Conservation (phyloP, 1,284 basidiomycete genomes). For the Pholiota adiposa region DNA sequence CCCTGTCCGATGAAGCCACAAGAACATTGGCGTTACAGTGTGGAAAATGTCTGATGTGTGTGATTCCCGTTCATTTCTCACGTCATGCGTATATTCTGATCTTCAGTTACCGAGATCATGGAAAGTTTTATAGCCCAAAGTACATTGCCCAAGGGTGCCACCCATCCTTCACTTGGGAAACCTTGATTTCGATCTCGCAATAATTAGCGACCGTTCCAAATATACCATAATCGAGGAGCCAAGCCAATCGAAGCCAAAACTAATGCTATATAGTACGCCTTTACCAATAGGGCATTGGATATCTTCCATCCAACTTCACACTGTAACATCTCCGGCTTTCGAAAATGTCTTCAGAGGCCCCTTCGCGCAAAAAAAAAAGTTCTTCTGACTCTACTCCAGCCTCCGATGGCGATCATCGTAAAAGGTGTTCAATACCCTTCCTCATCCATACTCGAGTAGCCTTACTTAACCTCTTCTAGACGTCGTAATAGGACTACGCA, state of each 20-base stretch:
- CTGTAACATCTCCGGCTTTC: background rate
- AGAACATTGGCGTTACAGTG: slow-evolving; percentile 8
- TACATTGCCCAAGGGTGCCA: slow-evolving; percentile 5
- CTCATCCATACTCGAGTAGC: slow-evolving; percentile 7
- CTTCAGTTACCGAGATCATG: slow-evolving; percentile 31
- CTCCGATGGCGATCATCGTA: slow-evolving; percentile 44
- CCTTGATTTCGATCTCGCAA: slow-evolving; percentile 17
- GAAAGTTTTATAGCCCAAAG: slow-evolving; percentile 23
- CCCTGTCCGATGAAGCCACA: slow-evolving; percentile 6
- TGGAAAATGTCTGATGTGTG: slow-evolving; percentile 14
- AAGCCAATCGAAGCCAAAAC: slow-evolving; percentile 32
- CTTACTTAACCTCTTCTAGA: slow-evolving; percentile 23
- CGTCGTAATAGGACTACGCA: slow-evolving; percentile 50
- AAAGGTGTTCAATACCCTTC: slow-evolving; percentile 33
- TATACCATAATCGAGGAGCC: slow-evolving; percentile 24
- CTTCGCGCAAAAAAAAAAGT: slow-evolving; percentile 32
- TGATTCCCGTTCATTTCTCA: slow-evolving; percentile 25
- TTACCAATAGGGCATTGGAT: background rate
- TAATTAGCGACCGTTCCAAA: slow-evolving; percentile 18
- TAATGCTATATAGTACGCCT: slow-evolving; percentile 11
- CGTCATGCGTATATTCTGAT: slow-evolving; percentile 30
- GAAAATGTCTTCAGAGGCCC: slow-evolving; percentile 33
- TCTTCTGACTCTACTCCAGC: slow-evolving; percentile 32
- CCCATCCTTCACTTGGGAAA: slow-evolving; percentile 25
- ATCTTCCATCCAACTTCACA: background rate